Conservation (phyloP, 1,139 yeast species). For the Sugiyamaella xylanicola region DNA sequence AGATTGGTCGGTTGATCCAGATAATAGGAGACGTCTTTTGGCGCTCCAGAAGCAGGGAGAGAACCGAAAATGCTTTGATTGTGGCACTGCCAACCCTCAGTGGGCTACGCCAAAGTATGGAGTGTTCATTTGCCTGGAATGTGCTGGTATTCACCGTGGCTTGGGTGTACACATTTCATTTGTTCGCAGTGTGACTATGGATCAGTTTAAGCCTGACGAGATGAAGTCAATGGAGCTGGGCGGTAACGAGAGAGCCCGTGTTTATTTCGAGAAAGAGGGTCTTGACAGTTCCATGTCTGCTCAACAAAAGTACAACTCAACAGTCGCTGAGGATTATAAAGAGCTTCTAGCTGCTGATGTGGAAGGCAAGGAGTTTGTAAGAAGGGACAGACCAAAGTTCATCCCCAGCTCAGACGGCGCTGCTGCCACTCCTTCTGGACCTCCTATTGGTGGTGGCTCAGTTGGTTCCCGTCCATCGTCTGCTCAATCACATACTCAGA, state of each 20-base stretch:
- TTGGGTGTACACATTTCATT: constrained; percentile 96
- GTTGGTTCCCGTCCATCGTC: constrained; percentile 19
- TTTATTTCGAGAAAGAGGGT: constrained; percentile 74
- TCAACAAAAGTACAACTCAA: constrained; percentile 77
- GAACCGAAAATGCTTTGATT: constrained; percentile 91
- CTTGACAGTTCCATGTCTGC: constrained; percentile 65
- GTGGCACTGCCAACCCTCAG: constrained; percentile 94
- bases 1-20: constrained; percentile 88
- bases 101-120: constrained; percentile 99
- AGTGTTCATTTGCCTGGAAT: constrained; percentile 91
- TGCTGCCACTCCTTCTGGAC: constrained; percentile 30
- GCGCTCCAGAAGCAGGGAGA: constrained; percentile 77
- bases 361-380: constrained; percentile 71
- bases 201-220: constrained; percentile 93
- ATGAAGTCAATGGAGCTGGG: constrained; percentile 90
- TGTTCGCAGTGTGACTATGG: constrained; percentile 96
- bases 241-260: constrained; percentile 78
- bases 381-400: constrained; percentile 38
- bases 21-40: constrained; percentile 78
- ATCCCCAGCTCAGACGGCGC: constrained; percentile 32
- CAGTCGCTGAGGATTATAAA: constrained; percentile 93
- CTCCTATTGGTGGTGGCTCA: constrained; percentile 9
- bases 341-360: constrained; percentile 73
- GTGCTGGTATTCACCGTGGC: constrained; percentile 95
- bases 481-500: constrained; percentile 43